These are phyloP conservation scores for Sequoiadendron giganteum DNA, from an alignment of 75 land plant species.

Conservation along the genomic window DNA sequence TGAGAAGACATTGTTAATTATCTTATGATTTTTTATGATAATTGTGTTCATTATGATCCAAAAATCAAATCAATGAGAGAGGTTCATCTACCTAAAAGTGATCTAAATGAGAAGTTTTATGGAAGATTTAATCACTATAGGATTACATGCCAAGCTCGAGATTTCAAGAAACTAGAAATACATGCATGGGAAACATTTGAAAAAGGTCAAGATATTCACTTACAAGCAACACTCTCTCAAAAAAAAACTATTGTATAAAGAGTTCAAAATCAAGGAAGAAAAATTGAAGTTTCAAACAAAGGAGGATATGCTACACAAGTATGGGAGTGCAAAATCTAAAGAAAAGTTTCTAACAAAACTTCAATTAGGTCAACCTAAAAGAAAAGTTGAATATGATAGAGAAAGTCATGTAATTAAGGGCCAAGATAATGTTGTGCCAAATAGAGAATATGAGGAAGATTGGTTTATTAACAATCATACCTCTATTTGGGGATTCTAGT, in stretches of 20 bases:
- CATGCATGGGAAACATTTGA: slow-evolving; percentile 93
- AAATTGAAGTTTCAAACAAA: slow-evolving; percentile 38
- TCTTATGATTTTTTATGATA: slow-evolving; percentile 82
- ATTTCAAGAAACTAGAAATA: slow-evolving; percentile 35
- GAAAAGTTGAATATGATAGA: slow-evolving; percentile 81
- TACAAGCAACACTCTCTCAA: slow-evolving; percentile 89
- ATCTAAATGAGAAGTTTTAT: slow-evolving; percentile 96
- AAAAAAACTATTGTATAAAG: slow-evolving; percentile 69
- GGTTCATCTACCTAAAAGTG: slow-evolving; percentile 87
- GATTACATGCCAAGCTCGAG: slow-evolving; percentile 75
- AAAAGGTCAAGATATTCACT: slow-evolving; percentile 86
- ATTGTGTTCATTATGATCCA: slow-evolving; percentile 90
- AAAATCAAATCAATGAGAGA: slow-evolving; percentile 93
- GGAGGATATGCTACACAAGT: slow-evolving; percentile 50
- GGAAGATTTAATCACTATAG: slow-evolving; percentile 85
- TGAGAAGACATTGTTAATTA: slow-evolving; percentile 93
- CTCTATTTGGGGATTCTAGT: slow-evolving; percentile 93
- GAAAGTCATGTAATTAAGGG: slow-evolving; percentile 88
- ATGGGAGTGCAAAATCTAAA: slow-evolving; percentile 79
- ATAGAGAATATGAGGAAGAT: slow-evolving; percentile 94
- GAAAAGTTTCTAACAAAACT: slow-evolving; percentile 70
- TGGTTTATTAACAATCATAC: slow-evolving; percentile 85
- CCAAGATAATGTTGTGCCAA: slow-evolving; percentile 72
- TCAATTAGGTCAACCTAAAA: slow-evolving; percentile 79
- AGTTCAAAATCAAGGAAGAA: slow-evolving; percentile 69